Evolutionary conservation across 495 filamentous ascomycete species (phyloP), one percentile per base, ranked within the genome.

Genomic region (Penicillium taxi): DNA sequence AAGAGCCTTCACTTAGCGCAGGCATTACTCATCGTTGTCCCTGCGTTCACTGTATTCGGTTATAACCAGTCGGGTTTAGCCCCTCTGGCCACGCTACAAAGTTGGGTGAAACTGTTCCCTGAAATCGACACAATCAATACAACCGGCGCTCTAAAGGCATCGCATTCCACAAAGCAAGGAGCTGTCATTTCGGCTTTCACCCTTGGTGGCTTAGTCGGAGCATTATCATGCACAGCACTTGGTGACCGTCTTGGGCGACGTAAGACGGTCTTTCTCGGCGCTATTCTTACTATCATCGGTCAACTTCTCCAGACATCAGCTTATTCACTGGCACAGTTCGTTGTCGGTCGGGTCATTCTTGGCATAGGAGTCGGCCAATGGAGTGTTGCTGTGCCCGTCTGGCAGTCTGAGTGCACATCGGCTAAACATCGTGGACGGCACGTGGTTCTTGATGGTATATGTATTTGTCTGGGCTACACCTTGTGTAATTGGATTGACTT

Each of bases 401-500:
- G 72, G 61, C 60, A 63, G 41, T 45, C 48, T 8, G 57, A 61
- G 27, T 58, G 47, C 18, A 48, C 48, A 1, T 49, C 51, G 1
- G 51, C 57, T 0, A 53, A 56, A 17, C 44, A 54, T 35, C 67
- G 72, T 20, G 70, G 70, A 2, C 56, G 60, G 25, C 54, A 64
- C 41, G 69, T 74, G 19, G 52, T 73, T 14, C 49, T 67, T 3
- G 64, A 69, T 22, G 66, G 69, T 8, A 55, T 71, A 9, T 72
- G 59, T 50, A 73, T 72, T 46, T 77, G 74, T 40, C 65, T 77
- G 31, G 78, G 75, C 27, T 75, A 79, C 22, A 67, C 73, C 1
- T 64, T 80, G 9, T 75, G 73, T 9, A 79, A 80, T 41, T 82
- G 77, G 78, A 67, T 82, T n/a, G 73, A 77, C 44, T 82, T 73